phyloP scores from a whole-genome alignment of 2,329 filamentous ascomycete genomes.

The Mycocentrospora acerina region DNA sequence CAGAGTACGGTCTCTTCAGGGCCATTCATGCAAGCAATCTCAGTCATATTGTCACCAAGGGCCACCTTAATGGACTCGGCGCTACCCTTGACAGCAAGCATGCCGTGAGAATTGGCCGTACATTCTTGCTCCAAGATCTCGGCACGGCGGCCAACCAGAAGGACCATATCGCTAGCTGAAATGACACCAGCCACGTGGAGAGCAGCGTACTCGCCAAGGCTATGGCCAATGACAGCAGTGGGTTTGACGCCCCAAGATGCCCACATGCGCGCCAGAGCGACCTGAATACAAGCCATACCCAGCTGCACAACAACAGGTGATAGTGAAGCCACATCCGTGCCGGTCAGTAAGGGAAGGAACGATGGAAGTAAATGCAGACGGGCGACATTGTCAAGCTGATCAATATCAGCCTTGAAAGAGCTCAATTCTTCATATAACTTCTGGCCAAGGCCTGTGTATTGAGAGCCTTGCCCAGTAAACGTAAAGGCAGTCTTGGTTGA shows the following conservation, averaged over 20 bases:
- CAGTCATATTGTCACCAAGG: slow-evolving; percentile 52
- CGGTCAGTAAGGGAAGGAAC: slow-evolving; percentile 52
- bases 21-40: slow-evolving; percentile 74
- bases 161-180: slow-evolving; percentile 70
- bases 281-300: slow-evolving; percentile 56
- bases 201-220: slow-evolving; percentile 73
- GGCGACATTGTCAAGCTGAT: slow-evolving; percentile 51
- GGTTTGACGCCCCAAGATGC: slow-evolving; percentile 57
- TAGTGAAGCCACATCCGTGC: slow-evolving; percentile 51
- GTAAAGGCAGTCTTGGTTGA: slow-evolving; percentile 54
- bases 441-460: slow-evolving; percentile 54
- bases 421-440: slow-evolving; percentile 52
- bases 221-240: slow-evolving; percentile 57
- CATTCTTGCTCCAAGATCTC: slow-evolving; percentile 66
- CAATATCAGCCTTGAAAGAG: slow-evolving; percentile 52
- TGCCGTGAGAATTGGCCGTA: slow-evolving; percentile 65
- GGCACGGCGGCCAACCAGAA: slow-evolving; percentile 69
- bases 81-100: slow-evolving; percentile 61
- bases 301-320: slow-evolving; percentile 56
- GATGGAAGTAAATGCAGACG: slow-evolving; percentile 51
- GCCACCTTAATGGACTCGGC: slow-evolving; percentile 56
- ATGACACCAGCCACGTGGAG: slow-evolving; percentile 70
- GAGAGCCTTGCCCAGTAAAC: slow-evolving; percentile 56
- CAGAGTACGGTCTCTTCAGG: slow-evolving; percentile 75
- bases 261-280: slow-evolving; percentile 56